phyloP scores from a whole-genome alignment of 139 green algal species.

The Nannochloris sp. region DNA sequence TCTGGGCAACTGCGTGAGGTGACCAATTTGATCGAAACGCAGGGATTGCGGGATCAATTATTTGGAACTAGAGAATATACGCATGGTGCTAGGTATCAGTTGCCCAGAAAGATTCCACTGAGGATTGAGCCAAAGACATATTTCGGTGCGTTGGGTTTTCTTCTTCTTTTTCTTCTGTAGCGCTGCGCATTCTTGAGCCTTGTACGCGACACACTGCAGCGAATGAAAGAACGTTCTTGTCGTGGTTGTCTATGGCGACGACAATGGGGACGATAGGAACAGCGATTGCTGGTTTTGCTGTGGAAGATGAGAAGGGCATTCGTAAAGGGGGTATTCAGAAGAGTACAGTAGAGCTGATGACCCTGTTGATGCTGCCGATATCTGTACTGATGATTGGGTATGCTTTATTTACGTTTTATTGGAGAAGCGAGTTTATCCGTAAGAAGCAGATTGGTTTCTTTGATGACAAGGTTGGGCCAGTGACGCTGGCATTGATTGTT shows the following conservation, averaged over 20 bases:
- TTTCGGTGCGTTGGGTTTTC: slow-evolving; percentile 49
- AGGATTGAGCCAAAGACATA: slow-evolving; percentile 84
- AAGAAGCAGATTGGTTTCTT: slow-evolving; percentile 78
- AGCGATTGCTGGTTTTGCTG: slow-evolving; percentile 60
- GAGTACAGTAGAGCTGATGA: slow-evolving; percentile 66
- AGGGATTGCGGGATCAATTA: slow-evolving; percentile 7
- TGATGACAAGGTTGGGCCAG: slow-evolving; percentile 64
- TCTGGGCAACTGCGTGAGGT: no score
- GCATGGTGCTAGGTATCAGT: slow-evolving; percentile 49
- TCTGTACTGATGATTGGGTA: slow-evolving; percentile 76
- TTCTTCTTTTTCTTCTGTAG: no score
- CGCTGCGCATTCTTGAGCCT: not conserved
- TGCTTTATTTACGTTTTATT: slow-evolving; percentile 73
- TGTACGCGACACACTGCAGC: slow-evolving; percentile 36
- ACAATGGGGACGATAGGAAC: slow-evolving; percentile 73
- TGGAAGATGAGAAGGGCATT: slow-evolving; percentile 11
- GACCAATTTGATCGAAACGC: not conserved
- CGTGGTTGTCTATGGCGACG: slow-evolving; percentile 77
- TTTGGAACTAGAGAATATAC: slow-evolving; percentile 27
- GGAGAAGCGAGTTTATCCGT: slow-evolving; percentile 55
- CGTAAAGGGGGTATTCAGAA: slow-evolving; percentile 31
- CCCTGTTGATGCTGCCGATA: slow-evolving; percentile 61
- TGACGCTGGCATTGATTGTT: slow-evolving; percentile 52
- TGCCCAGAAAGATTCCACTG: slow-evolving; percentile 68
- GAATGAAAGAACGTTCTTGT: slow-evolving; percentile 78